Evolutionary conservation across 2,329 filamentous ascomycete species (phyloP), one percentile per base, ranked within the genome.

Genomic region (Botryotinia calthae): DNA sequence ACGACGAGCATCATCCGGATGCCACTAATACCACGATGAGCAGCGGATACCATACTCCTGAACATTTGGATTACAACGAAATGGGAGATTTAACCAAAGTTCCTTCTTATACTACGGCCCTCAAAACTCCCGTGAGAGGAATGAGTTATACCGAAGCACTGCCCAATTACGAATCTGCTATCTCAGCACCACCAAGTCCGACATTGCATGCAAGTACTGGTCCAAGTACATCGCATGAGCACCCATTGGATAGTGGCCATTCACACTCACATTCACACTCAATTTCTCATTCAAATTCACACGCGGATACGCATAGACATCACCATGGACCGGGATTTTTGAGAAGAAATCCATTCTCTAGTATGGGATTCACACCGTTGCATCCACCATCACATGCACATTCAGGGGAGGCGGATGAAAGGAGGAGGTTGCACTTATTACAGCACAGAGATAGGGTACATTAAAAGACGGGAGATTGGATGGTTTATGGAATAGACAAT

Each of bases 21-120:
- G 79, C 89, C 86, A 77, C 84, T 82, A 74, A 76, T 74, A 48
- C 77, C 58, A 40, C 66, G 5, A 75, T 80, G 44, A 80, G 80
- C 7, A 87, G 87, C 25, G 86, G 86, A 7, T 83, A 86, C 72
- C 85, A 86, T 75, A 89, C 88, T 12, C 85, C 86, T 6, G 86
- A 89, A 76, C 87, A 90, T 75, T 78, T 86, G 66, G 87, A 90
- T 72, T 84, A 85, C 58, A 83, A 85, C 28, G 89, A 92, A 75
- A 82, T 93, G 76, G 86, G 87, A 65, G 87, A 89, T 75, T 83
- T 94, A 59, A 91, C 86, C 80, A 91, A 91, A 76, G 92, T 95
- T 2, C 92, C 92, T 1, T 94, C 92, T 72, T 95, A 95, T 80
- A 87, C 87, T 25, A 94, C 92, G 1, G 92, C 92, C 0, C 88